Percentiles rank a stretch among this genome's conserved stretches.
Conservation (phyloP, 192 early-diverging fungal genomes). For the Funneliformis geosporum region DNA sequence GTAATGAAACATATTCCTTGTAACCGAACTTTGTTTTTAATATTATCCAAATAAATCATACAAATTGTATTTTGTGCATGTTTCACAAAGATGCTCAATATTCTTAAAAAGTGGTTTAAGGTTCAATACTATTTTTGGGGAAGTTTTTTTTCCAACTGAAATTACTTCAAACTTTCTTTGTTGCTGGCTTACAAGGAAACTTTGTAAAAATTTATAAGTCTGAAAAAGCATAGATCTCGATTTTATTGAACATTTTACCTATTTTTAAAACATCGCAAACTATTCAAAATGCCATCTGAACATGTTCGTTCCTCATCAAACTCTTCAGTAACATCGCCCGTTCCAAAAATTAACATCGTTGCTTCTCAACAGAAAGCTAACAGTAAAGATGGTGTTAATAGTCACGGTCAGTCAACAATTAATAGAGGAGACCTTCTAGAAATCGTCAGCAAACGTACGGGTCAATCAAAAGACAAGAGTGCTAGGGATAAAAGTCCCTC, state of each 20-base stretch:
- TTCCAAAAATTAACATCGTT: constrained; percentile 22
- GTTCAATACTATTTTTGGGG: not conserved
- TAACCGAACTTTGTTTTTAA: too few relatives aligned
- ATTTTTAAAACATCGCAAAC: not conserved
- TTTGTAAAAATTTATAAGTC: not conserved
- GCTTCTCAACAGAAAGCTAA: not conserved
- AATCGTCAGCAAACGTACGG: not conserved
- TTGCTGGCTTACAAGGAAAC: not conserved
- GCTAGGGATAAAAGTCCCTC: constrained; percentile 20
- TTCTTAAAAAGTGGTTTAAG: not conserved
- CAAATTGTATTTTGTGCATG: not conserved
- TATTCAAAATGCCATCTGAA: constrained; percentile 13
- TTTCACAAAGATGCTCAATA: not conserved
- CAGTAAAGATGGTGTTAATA: not conserved
- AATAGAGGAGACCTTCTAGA: constrained; percentile 10
- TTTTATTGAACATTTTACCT: not conserved
- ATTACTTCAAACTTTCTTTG: not conserved
- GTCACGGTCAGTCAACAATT: not conserved
- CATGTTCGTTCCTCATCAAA: constrained; percentile 21
- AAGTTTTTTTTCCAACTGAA: too few relatives aligned
- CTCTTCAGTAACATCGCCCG: constrained; percentile 21
- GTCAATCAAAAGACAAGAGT: constrained; percentile 17
- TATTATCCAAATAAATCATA: not conserved
- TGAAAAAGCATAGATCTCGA: not conserved
- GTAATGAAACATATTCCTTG: too few relatives aligned